Evolutionary conservation across 768 basidiomycete species (phyloP), one percentile per base, ranked within the genome.

Genomic region (Naematelia aurantialba): DNA sequence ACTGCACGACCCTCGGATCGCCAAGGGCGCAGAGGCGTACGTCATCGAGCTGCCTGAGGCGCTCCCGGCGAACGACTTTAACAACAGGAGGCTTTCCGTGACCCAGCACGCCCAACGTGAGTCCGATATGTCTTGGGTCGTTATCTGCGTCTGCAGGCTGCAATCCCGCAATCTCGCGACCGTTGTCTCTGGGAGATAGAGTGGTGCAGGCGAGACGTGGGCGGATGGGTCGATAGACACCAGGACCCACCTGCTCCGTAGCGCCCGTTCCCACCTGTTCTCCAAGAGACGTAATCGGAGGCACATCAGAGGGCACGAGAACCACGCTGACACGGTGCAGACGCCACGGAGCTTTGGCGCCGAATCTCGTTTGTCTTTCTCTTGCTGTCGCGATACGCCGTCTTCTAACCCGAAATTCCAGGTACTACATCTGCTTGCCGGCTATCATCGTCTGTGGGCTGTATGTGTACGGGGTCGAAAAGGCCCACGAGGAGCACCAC

Each of bases 371-470:
- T 21, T 19, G 55, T 56, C 11, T 24, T 34, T 19, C 49, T 26
- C n/a, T 31, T 5, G 3, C 27, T n/a, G n/a, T n/a, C n/a, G n/a
- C n/a, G n/a, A n/a, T n/a, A n/a, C n/a, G n/a, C 26, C 25, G 30
- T 30, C 13, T 17, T 27, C 27, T 5, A 34, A 12, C 11, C 8
- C 8, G 25, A 24, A 21, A 49, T 26, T 49, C 44, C 51, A 68
- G 67, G 56, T 62, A 70, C 62, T 76, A 68, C 70, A 69, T 76
- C 46, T 75, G 73, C 57, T 60, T 76, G 58, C 75, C 75, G 53
- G 75, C 66, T 59, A 56, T 68, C 55, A 56, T 70, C 45, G 71
- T 76, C 30, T 66, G 64, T 54, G 67, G 68, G 14, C 45, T 70
- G 26, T 76, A 72, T 70, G 68, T 67, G 14, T 75, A 71, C 67